phyloP scores from a whole-genome alignment of 2,329 filamentous ascomycete genomes.

The Verticillium nubilum region DNA sequence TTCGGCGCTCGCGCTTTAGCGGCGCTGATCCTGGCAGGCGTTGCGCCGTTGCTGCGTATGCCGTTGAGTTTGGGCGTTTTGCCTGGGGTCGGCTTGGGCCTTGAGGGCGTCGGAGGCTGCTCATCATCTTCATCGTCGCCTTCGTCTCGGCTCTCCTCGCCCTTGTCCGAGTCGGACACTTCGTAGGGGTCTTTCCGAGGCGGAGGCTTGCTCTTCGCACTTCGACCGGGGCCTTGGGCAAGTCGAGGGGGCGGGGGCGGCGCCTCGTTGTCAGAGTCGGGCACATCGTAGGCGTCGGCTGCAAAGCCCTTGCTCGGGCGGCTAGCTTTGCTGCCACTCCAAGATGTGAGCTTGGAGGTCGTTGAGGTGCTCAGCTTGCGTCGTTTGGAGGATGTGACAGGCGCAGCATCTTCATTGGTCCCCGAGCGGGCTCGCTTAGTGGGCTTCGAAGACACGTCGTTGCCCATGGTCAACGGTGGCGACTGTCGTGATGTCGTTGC shows the following conservation, averaged over 20 bases:
- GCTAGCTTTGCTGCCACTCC: not conserved
- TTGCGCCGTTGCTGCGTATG: not conserved
- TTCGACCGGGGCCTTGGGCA: not conserved
- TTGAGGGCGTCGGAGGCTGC: not conserved
- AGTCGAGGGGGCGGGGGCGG: not conserved
- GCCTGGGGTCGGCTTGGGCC: not conserved
- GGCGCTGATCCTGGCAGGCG: not conserved
- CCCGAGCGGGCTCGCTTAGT: conserved; percentile 1
- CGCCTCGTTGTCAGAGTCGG: conserved; percentile 16
- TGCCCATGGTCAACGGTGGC: conserved; percentile 15
- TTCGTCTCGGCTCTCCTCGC: conserved; percentile 3
- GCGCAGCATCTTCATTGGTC: not conserved
- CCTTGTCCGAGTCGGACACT: conserved; percentile 11
- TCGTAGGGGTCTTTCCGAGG: conserved; percentile 10
- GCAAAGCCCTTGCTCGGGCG: not conserved
- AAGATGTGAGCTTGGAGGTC: conserved; percentile 12
- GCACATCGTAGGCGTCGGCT: conserved; percentile 13
- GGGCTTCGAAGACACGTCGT: conserved; percentile 9
- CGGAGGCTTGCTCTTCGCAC: not conserved
- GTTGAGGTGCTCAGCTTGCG: conserved; percentile 22
- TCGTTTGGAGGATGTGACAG: conserved; percentile 16
- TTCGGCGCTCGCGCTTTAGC: not conserved
- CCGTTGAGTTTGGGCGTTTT: not conserved
- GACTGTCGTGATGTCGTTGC: not conserved
- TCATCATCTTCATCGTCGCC: not conserved